phyloP scores from a whole-genome alignment of 2,329 filamentous ascomycete genomes.

The Exophiala oligosperma region DNA sequence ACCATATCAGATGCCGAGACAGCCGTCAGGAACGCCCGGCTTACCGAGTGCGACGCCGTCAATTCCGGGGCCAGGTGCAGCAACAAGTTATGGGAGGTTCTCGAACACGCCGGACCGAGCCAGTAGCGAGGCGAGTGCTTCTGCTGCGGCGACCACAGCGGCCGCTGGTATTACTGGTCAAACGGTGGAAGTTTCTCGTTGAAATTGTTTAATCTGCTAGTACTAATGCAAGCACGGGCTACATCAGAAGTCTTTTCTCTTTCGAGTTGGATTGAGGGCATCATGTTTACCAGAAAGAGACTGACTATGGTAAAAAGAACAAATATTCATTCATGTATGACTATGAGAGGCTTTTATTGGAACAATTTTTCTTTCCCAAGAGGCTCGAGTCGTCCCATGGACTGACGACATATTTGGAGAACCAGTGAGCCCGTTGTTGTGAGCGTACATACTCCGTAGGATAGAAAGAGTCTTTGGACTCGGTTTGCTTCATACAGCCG shows the following conservation, averaged over 20 bases:
- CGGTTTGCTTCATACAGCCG: no score
- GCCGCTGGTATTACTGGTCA: constrained; percentile 6
- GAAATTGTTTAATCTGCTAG: background rate
- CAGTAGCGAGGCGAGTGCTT: background rate
- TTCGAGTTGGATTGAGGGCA: background rate
- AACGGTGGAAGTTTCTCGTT: constrained; percentile 20
- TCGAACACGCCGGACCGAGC: background rate
- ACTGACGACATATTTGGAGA: background rate
- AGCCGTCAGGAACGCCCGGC: constrained; percentile 12
- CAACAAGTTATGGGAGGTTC: constrained; percentile 7
- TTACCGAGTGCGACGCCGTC: constrained; percentile 3
- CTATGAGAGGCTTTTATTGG: background rate
- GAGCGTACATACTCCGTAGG: no score
- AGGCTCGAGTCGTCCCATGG: background rate
- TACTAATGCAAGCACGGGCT: background rate
- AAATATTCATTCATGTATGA: background rate
- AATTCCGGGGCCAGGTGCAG: background rate
- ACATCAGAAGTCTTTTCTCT: background rate
- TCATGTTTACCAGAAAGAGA: no score
- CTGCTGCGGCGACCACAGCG: constrained; percentile 1
- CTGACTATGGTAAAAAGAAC: background rate
- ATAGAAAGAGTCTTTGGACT: no score
- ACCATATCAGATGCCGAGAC: constrained; percentile 15
- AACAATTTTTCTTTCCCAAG: background rate
- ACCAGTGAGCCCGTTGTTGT: no score